phyloP scores from a whole-genome alignment of 2,329 filamentous ascomycete species.

The Exophiala sideris region DNA sequence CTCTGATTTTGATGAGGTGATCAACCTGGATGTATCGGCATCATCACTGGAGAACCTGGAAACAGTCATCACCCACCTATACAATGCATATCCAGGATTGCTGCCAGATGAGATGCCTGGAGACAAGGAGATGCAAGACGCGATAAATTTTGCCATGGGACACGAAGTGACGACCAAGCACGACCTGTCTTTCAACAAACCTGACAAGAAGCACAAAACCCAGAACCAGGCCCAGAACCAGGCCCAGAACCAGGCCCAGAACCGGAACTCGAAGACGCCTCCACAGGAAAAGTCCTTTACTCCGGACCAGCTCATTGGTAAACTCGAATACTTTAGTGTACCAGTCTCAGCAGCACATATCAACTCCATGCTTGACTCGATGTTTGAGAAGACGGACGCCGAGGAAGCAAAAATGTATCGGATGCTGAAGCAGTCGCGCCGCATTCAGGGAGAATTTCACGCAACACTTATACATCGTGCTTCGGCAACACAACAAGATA shows the following conservation, averaged over 20 bases:
- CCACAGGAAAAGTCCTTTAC: conserved; percentile 25
- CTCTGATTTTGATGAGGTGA: conserved; percentile 74
- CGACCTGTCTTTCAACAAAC: conserved; percentile 62
- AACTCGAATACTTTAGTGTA: conserved; percentile 65
- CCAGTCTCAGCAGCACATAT: conserved; percentile 53
- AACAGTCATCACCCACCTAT: conserved; percentile 67
- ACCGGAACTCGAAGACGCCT: conserved; percentile 7
- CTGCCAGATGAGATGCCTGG: conserved; percentile 66
- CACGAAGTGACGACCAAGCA: conserved; percentile 71
- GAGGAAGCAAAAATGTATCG: conserved; percentile 66
- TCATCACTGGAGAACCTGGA: conserved; percentile 86
- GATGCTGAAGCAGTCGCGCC: conserved; percentile 67
- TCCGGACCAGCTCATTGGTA: conserved; percentile 31
- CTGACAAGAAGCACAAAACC: conserved; percentile 43
- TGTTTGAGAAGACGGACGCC: conserved; percentile 60
- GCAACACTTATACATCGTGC: conserved; percentile 88
- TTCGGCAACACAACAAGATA: conserved; percentile 52
- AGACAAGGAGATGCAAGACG: conserved; percentile 70
- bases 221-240: conserved; percentile 25
- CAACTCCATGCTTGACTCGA: conserved; percentile 60
- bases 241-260: conserved; percentile 28
- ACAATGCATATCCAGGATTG: conserved; percentile 73
- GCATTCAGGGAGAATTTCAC: conserved; percentile 83
- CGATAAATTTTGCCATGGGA: conserved; percentile 70
- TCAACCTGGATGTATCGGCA: conserved; percentile 74